Evolutionary conservation across 192 early-diverging fungal genomes (phyloP), one percentile per base, ranked within the genome.

Genomic region (Backusella australiensis): DNA sequence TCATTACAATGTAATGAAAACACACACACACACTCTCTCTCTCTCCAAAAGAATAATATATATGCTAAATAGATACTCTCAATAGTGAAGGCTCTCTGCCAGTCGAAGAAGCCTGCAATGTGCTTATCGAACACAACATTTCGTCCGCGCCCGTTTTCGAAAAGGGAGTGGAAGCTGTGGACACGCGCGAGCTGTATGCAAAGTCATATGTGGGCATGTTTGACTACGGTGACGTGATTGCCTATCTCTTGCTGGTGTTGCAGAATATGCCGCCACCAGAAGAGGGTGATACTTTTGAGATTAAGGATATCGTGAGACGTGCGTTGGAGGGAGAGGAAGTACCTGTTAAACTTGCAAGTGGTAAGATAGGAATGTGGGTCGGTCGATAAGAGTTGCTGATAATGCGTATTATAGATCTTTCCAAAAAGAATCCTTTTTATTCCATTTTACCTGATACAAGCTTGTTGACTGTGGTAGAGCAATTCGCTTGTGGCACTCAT

Each of bases 101-200:
- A 2, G 86, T 94, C 32, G 91, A 93, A 69, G 88, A 90, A 14
- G 91, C 93, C 0, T 93, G 93, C 81, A 87, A 92, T 78, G 79
- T 86, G 0, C 84, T 96, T 17, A 90, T 94, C 34, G 77, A 91
- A 75, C 88, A 94, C 74, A 87, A 88, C 63, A 91, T 96, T 71
- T 92, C 92, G 6, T 94, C 94, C 0, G 94, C 94, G 0, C 95
- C 95, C 4, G 89, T 96, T 2, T 94, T 90, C 79, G 93, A 92
- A 56, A 21, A 34, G 39, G 35, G 36, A 12, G 46, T 42, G n/a
- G n/a, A 41, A 19, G 34, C 29, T 63, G 15, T 36, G 3, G 38
- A n/a, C 7, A 14, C 42, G n/a, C 1, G 21, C 4, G 12, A 83
- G n/a, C 38, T 56, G 1, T 56, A 59, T 29, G 84, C 74, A 36